These are phyloP conservation scores for Lasiosphaeria miniovina DNA, from an alignment of 495 filamentous ascomycete species.

Conservation along the genomic window DNA sequence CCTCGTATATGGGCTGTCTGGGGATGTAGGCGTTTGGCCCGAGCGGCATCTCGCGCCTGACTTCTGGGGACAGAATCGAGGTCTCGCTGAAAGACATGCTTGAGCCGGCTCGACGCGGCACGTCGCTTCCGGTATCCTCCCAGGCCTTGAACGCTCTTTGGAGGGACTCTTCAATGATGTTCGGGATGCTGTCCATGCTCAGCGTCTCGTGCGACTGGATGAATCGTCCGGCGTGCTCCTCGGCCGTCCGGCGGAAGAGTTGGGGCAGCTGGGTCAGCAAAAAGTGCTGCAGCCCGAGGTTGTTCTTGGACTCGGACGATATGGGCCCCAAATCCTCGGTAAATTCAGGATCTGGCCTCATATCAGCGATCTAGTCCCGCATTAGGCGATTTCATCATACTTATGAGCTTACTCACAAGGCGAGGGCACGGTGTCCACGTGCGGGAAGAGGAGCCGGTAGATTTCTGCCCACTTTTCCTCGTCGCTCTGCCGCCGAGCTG, in stretches of 20 bases:
- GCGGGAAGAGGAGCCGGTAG: conserved; percentile 29
- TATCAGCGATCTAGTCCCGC: conserved; percentile 17
- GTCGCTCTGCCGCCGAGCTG: conserved; percentile 19
- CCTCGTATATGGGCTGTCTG: neutral
- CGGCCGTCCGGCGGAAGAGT: conserved; percentile 23
- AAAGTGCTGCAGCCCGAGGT: conserved; percentile 26
- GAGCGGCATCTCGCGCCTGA: neutral
- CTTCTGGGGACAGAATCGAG: neutral
- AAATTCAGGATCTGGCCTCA: conserved; percentile 26
- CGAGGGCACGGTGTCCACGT: conserved; percentile 25
- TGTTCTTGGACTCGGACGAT: conserved; percentile 17
- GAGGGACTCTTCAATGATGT: conserved; percentile 25
- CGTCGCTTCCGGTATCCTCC: conserved; percentile 15
- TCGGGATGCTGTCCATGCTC: conserved; percentile 20
- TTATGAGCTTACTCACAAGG: conserved; percentile 26
- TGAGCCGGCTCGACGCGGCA: neutral
- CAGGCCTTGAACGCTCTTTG: conserved; percentile 24
- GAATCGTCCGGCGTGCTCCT: conserved; percentile 18
- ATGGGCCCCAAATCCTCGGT: conserved; percentile 22
- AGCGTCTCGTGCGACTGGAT: conserved; percentile 19
- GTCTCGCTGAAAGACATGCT: neutral
- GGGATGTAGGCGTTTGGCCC: neutral
- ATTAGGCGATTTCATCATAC: neutral
- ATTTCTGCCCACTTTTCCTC: conserved; percentile 33
- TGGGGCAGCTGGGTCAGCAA: conserved; percentile 23